phyloP scores from a whole-genome alignment of 2,329 filamentous ascomycete genomes.

The Beauveria asiatica region DNA sequence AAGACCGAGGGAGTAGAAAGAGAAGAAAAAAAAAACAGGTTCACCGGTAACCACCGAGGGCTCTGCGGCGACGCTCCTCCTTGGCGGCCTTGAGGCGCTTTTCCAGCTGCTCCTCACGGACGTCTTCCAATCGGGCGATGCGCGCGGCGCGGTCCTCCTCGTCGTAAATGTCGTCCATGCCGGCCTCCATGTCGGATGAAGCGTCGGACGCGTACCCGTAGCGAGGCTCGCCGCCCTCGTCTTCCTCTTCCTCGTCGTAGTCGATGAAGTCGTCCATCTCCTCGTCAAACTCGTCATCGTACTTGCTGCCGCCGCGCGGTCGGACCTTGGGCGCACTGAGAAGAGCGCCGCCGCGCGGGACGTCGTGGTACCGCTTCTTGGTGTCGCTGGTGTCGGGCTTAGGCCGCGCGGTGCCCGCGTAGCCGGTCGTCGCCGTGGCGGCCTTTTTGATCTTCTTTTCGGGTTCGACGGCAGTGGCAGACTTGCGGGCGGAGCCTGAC shows the following conservation, averaged over 20 bases:
- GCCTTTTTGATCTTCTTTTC: constrained; percentile 56
- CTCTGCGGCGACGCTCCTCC: constrained; percentile 41
- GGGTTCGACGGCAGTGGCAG: constrained; percentile 23
- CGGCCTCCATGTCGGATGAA: constrained; percentile 73
- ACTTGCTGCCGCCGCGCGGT: constrained; percentile 26
- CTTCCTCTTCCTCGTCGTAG: constrained; percentile 48
- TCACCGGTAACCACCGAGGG: constrained; percentile 19
- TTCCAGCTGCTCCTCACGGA: constrained; percentile 54
- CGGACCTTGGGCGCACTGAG: constrained; percentile 25
- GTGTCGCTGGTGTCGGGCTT: constrained; percentile 28
- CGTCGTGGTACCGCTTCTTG: constrained; percentile 24
- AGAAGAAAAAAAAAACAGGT: background rate
- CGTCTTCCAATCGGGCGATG: constrained; percentile 59
- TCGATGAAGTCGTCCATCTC: constrained; percentile 55
- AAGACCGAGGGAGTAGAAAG: background rate
- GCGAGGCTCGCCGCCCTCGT: constrained; percentile 27
- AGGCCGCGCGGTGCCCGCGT: constrained; percentile 57
- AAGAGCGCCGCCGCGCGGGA: constrained; percentile 31
- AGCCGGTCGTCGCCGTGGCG: constrained; percentile 53
- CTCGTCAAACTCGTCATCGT: constrained; percentile 55
- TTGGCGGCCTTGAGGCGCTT: constrained; percentile 54
- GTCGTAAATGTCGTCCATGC: constrained; percentile 61
- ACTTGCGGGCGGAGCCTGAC: constrained; percentile 4
- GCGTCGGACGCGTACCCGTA: constrained; percentile 54
- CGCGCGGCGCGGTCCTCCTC: constrained; percentile 58